phyloP scores from a whole-genome alignment of 1,139 yeast genomes.

The Blastobotrys buckinghamii region DNA sequence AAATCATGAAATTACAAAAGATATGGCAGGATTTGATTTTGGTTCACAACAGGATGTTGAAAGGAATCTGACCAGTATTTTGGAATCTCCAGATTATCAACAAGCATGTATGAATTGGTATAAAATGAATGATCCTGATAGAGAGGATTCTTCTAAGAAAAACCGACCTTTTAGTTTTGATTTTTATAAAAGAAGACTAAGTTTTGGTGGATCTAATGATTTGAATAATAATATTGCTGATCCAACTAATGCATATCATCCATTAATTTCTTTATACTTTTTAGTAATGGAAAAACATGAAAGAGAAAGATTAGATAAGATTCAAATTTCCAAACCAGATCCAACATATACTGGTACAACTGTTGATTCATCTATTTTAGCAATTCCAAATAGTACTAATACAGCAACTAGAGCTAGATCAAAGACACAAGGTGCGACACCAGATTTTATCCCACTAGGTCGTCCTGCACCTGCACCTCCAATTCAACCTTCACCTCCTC shows the following conservation, averaged over 20 bases:
- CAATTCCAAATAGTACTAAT: background rate
- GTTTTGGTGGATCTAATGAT: slow-evolving; percentile 6
- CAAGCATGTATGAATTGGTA: slow-evolving; percentile 64
- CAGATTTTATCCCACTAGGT: slow-evolving; percentile 15
- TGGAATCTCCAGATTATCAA: slow-evolving; percentile 64
- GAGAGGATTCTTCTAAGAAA: background rate
- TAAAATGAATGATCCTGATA: slow-evolving; percentile 27
- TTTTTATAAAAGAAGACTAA: slow-evolving; percentile 11
- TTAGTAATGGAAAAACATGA: slow-evolving; percentile 79
- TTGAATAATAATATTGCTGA: slow-evolving; percentile 38
- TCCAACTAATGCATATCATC: slow-evolving; percentile 90
- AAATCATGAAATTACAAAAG: slow-evolving; percentile 61
- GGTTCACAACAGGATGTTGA: slow-evolving; percentile 60
- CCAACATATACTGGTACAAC: slow-evolving; percentile 16
- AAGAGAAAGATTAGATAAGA: slow-evolving; percentile 44
- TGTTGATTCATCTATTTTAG: slow-evolving; percentile 13
- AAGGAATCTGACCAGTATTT: slow-evolving; percentile 50
- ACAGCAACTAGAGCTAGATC: slow-evolving; percentile 22
- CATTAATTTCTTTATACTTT: slow-evolving; percentile 78
- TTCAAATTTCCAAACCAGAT: slow-evolving; percentile 15
- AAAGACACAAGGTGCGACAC: slow-evolving; percentile 24
- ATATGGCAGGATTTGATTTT: slow-evolving; percentile 75
- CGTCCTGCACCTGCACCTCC: slow-evolving; percentile 1
- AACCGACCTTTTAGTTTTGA: slow-evolving; percentile 7
- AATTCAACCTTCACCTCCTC: background rate